Evolutionary conservation across 805 yeast species (phyloP).

Genomic region (Candida pseudoglaebosa): DNA sequence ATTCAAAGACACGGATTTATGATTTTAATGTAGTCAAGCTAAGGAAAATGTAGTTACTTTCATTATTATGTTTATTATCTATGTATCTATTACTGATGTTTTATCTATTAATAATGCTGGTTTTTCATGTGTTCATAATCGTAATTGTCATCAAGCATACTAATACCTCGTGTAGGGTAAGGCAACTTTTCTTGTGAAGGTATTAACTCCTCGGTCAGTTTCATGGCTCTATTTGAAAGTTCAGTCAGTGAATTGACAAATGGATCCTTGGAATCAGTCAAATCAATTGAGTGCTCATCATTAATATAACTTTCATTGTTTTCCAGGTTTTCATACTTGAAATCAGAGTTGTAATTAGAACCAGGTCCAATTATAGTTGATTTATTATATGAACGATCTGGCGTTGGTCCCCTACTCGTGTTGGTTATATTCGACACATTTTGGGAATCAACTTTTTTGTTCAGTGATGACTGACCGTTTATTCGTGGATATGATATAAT

Average conservation of each 20-base stretch:
- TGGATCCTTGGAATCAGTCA: not conserved
- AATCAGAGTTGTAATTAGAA: not conserved
- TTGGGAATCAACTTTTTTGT: too few relatives aligned
- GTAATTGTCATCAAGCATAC: slow-evolving; percentile 9
- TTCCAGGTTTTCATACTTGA: not conserved
- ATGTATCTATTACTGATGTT: not conserved
- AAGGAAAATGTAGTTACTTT: not conserved
- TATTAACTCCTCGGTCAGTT: not conserved
- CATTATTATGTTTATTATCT: too few relatives aligned
- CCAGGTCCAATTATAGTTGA: not conserved
- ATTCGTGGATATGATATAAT: too few relatives aligned
- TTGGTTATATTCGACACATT: not conserved
- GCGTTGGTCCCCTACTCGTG: not conserved
- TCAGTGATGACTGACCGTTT: too few relatives aligned
- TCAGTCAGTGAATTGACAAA: not conserved
- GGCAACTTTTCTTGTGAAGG: slow-evolving; percentile 8
- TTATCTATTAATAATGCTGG: not conserved
- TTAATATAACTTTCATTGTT: not conserved
- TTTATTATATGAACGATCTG: not conserved
- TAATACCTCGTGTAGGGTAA: slow-evolving; percentile 16
- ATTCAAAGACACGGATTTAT: too few relatives aligned
- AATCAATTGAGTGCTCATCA: not conserved
- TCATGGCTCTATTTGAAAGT: not conserved
- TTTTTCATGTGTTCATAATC: not conserved
- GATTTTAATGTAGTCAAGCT: too few relatives aligned